Evolutionary conservation across 2,329 filamentous ascomycete species (phyloP).

Genomic region (Colletotrichum melonis): DNA sequence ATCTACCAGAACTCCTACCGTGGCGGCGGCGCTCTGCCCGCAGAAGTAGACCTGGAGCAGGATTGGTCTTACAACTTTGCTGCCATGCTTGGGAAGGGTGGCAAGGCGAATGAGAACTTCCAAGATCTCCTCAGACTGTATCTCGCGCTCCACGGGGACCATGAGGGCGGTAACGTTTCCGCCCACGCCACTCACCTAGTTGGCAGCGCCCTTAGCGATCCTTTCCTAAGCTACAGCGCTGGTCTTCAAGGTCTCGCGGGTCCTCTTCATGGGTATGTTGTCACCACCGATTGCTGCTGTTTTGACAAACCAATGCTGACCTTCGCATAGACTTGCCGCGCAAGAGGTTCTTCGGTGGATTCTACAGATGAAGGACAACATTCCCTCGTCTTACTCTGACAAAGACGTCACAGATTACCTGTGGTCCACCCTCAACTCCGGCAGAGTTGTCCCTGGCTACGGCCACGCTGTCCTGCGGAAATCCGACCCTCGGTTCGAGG

Average conservation of each 20-base stretch:
- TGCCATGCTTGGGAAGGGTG: conserved; percentile 91
- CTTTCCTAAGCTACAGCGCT: conserved; percentile 95
- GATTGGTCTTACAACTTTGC: conserved; percentile 99
- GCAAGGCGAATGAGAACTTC: conserved; percentile 90
- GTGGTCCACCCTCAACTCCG: conserved; percentile 92
- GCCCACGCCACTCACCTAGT: conserved; percentile 96
- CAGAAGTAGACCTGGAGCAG: conserved; percentile 82
- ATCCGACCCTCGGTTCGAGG: conserved; percentile 95
- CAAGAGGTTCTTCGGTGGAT: conserved; percentile 99
- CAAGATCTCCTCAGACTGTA: conserved; percentile 95
- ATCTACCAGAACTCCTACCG: conserved; percentile 95
- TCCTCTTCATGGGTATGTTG: conserved; percentile 60
- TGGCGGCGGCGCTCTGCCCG: conserved; percentile 78
- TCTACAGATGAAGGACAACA: conserved; percentile 90
- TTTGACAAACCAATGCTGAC: conserved; percentile 20
- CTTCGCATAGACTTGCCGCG: conserved; percentile 76
- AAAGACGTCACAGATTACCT: conserved; percentile 89
- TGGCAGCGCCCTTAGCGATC: conserved; percentile 92
- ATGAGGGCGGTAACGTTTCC: conserved; percentile 98
- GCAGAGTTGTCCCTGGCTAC: conserved; percentile 94
- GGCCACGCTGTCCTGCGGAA: conserved; percentile 96
- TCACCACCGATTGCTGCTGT: background rate
- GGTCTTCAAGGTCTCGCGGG: conserved; percentile 95
- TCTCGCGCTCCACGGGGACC: conserved; percentile 95
- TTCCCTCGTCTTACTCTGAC: conserved; percentile 82